phyloP scores from a whole-genome alignment of 202 grass and related monocot species.

The Setaria viridis region DNA sequence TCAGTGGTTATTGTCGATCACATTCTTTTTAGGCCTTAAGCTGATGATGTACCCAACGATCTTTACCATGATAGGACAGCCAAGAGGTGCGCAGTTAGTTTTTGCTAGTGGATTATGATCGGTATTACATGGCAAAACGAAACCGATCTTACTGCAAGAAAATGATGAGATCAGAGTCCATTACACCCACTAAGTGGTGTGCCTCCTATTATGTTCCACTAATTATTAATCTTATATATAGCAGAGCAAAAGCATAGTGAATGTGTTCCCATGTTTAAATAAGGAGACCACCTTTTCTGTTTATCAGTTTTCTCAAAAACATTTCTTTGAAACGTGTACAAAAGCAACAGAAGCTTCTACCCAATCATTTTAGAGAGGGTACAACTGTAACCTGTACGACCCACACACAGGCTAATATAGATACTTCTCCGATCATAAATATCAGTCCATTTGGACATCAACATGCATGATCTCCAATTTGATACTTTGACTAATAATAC shows the following conservation, averaged over 20 bases:
- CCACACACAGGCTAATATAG: background rate
- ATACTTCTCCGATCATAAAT: background rate
- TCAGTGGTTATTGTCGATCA: background rate
- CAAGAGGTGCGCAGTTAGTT: background rate
- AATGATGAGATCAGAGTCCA: constrained; percentile 30
- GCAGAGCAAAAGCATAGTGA: background rate
- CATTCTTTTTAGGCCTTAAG: background rate
- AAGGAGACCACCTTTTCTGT: background rate
- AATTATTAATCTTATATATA: constrained; percentile 1
- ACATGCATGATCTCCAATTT: background rate
- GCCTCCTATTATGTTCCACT: background rate
- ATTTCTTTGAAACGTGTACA: background rate
- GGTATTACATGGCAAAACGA: background rate
- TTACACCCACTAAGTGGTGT: background rate
- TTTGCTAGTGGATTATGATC: background rate
- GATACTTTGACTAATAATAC: too few species aligned
- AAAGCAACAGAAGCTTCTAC: background rate
- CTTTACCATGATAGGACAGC: constrained; percentile 29
- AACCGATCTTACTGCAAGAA: constrained; percentile 5
- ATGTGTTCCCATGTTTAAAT: background rate
- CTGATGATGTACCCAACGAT: constrained; percentile 36
- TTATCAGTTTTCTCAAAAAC: background rate
- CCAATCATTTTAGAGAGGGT: background rate
- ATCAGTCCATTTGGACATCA: background rate
- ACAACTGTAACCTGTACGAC: background rate